Conservation (phyloP, 352 stramenopile genomes). For the Globisporangium irregulare region DNA sequence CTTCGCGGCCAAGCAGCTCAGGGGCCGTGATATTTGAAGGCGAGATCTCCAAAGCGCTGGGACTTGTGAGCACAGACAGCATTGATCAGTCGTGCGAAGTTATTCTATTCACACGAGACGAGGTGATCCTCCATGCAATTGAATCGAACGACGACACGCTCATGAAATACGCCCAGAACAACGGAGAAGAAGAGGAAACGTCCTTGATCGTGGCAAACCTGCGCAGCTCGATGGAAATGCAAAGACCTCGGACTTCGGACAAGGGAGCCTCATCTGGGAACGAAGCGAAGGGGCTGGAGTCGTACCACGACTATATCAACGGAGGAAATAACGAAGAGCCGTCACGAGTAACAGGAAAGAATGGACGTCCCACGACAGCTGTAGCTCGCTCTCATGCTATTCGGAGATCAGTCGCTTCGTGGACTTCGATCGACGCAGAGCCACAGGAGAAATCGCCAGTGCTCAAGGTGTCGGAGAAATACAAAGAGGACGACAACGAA, state of each 20-base stretch:
- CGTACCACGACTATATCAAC: slow-evolving; percentile 9
- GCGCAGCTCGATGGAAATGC: slow-evolving; percentile 40
- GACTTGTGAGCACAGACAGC: slow-evolving; percentile 44
- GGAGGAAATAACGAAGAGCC: slow-evolving; percentile 15
- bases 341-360: slow-evolving; percentile 7
- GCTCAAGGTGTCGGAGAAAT: slow-evolving; percentile 31
- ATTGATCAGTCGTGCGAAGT: slow-evolving; percentile 72
- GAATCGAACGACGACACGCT: slow-evolving; percentile 56
- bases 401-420: slow-evolving; percentile 44
- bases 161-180: slow-evolving; percentile 20
- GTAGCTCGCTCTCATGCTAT: slow-evolving; percentile 23
- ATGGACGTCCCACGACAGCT: slow-evolving; percentile 45
- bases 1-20: not conserved
- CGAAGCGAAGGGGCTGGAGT: slow-evolving; percentile 7
- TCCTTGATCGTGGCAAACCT: slow-evolving; percentile 31
- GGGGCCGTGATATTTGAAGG: slow-evolving; percentile 76
- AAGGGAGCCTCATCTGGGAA: slow-evolving; percentile 5
- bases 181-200: slow-evolving; percentile 53
- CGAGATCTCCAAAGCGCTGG: slow-evolving; percentile 75
- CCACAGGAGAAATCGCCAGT: slow-evolving; percentile 46
- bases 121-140: slow-evolving; percentile 59
- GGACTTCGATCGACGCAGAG: slow-evolving; percentile 32
- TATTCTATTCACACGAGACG: slow-evolving; percentile 84
- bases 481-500: slow-evolving; percentile 15
- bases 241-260: slow-evolving; percentile 57